Evolutionary conservation across 106 monocot species (phyloP).

Genomic region (Acorus gramineus): DNA sequence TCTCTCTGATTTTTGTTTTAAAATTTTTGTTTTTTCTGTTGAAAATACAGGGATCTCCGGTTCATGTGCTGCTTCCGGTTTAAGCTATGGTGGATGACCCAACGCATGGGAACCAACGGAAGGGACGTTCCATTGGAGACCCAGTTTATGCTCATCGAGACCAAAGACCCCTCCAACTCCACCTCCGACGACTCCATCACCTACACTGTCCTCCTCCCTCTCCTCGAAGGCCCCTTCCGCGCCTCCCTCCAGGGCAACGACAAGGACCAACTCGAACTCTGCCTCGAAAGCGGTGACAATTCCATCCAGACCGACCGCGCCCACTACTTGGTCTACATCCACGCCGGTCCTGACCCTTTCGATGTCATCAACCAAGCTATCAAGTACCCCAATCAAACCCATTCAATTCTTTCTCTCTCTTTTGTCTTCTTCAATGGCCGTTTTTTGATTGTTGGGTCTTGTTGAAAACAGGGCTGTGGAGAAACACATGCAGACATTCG

Average conservation of each 20-base stretch:
- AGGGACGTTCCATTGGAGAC: slow-evolving; percentile 79
- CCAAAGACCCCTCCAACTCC: slow-evolving; percentile 6
- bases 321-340: slow-evolving; percentile 47
- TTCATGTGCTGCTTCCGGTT: slow-evolving; percentile 86
- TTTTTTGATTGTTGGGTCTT: not conserved
- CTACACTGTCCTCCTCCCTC: slow-evolving; percentile 63
- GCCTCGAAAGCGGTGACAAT: slow-evolving; percentile 71
- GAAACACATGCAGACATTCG: slow-evolving; percentile 71
- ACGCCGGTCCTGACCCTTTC: slow-evolving; percentile 61
- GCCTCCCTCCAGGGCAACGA: slow-evolving; percentile 66
- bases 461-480: slow-evolving; percentile 42
- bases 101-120: slow-evolving; percentile 58
- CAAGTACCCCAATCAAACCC: slow-evolving; percentile 30
- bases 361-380: slow-evolving; percentile 62
- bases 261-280: slow-evolving; percentile 48
- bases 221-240: slow-evolving; percentile 66
- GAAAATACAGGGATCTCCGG: slow-evolving; percentile 32
- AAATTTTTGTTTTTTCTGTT: not conserved
- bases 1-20: not conserved
- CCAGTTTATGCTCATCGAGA: slow-evolving; percentile 77
- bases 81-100: slow-evolving; percentile 97
- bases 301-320: slow-evolving; percentile 40
- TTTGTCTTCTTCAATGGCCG: not conserved
- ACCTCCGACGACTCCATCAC: slow-evolving; percentile 12
- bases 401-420: not conserved